Percentiles rank a stretch among this genome's conserved stretches.
Evolutionary conservation across 495 filamentous ascomycete genomes (phyloP).

Genomic region (Daldinia concentrica): DNA sequence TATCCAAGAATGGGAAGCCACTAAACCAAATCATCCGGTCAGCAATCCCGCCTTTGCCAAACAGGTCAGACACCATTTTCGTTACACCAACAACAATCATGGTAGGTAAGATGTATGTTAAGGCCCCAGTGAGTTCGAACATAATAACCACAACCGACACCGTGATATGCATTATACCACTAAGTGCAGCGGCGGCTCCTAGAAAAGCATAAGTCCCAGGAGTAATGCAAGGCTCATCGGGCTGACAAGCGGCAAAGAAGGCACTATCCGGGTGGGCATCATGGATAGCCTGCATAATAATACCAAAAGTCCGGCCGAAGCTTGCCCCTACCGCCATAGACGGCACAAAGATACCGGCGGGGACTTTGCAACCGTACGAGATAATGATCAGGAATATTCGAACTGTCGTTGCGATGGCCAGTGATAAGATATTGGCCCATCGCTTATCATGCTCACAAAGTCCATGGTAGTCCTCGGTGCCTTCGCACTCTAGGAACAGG

Average conservation of each 20-base stretch:
- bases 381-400: constrained; percentile 90
- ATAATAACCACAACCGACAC: constrained; percentile 97
- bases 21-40: constrained; percentile 99
- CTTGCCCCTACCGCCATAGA: constrained; percentile 97
- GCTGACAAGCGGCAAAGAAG: constrained; percentile 88
- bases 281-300: constrained; percentile 89
- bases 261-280: constrained; percentile 80
- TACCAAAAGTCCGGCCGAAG: constrained; percentile 93
- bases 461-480: constrained; percentile 87
- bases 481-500: constrained; percentile 93
- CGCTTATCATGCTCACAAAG: constrained; percentile 84
- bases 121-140: constrained; percentile 94
- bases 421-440: constrained; percentile 80
- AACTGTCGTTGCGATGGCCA: constrained; percentile 81
- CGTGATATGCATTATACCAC: constrained; percentile 97
- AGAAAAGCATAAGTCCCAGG: constrained; percentile 96
- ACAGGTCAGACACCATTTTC: constrained; percentile 90
- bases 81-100: constrained; percentile 99
- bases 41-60: constrained; percentile 94
- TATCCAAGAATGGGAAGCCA: constrained; percentile 96
- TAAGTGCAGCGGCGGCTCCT: constrained; percentile 92
- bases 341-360: constrained; percentile 95
- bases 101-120: constrained; percentile 95
- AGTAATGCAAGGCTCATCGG: constrained; percentile 95
- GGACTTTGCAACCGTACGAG: constrained; percentile 97